Percentiles rank a stretch among this genome's conserved stretches.
phyloP scores from a whole-genome alignment of 2,329 filamentous ascomycete genomes.

The Shiraia sp. region DNA sequence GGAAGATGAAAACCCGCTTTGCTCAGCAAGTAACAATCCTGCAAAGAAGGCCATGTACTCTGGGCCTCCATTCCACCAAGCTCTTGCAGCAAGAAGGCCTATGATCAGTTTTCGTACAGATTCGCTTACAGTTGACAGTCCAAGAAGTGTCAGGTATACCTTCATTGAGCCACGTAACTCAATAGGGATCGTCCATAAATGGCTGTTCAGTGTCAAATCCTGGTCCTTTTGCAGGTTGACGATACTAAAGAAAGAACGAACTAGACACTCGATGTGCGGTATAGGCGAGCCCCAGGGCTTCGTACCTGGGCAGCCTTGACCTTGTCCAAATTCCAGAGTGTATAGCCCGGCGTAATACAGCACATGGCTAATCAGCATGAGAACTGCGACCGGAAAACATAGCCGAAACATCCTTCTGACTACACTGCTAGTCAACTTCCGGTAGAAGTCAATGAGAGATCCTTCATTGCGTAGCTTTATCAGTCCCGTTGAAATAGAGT shows the following conservation, averaged over 20 bases:
- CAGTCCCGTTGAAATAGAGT: conserved; percentile 29
- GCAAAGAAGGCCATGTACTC: conserved; percentile 5
- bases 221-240: background rate
- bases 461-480: background rate
- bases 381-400: background rate
- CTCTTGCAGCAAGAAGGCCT: conserved; percentile 1
- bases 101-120: background rate
- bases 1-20: background rate
- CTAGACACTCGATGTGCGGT: background rate
- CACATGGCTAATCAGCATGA: conserved; percentile 1
- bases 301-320: background rate
- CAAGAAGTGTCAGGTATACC: conserved; percentile 48
- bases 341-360: conserved; percentile 2
- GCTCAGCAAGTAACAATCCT: conserved; percentile 5
- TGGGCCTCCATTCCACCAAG: conserved; percentile 1
- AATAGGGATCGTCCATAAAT: conserved; percentile 53
- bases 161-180: conserved; percentile 52
- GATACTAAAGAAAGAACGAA: background rate
- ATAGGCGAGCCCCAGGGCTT: background rate
- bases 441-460: conserved; percentile 1
- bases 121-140: conserved; percentile 19
- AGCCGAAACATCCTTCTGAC: conserved; percentile 3
- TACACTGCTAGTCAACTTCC: conserved; percentile 2
- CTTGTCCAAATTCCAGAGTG: background rate
- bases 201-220: conserved; percentile 36